phyloP scores from a whole-genome alignment of 1,284 basidiomycete species.

The Volvariella volvacea region DNA sequence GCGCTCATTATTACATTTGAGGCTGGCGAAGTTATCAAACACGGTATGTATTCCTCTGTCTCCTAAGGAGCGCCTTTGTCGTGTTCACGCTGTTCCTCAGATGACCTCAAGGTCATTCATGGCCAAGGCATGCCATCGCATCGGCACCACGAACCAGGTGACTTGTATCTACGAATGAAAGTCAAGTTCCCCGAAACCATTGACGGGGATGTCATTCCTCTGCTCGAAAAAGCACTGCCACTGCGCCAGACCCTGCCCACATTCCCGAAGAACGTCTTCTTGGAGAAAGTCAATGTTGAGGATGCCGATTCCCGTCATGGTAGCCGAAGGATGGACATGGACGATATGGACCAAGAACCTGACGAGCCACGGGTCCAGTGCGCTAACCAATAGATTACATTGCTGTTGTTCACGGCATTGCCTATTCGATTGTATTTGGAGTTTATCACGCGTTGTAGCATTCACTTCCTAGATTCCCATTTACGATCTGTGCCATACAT shows the following conservation, averaged over 20 bases:
- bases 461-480: conserved; percentile 6
- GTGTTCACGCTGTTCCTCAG: conserved; percentile 33
- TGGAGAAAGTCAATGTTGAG: conserved; percentile 86
- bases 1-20: conserved; percentile 80
- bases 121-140: conserved; percentile 98
- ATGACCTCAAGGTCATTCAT: conserved; percentile 84
- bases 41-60: conserved; percentile 51
- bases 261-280: conserved; percentile 58
- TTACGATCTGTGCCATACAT: conserved; percentile 14
- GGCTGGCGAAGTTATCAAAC: conserved; percentile 91
- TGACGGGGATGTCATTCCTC: conserved; percentile 58
- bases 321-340: conserved; percentile 53
- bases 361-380: conserved; percentile 78
- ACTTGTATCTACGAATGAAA: conserved; percentile 84
- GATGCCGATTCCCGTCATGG: conserved; percentile 77
- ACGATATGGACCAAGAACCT: conserved; percentile 93
- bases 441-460: conserved; percentile 2
- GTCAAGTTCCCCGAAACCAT: conserved; percentile 90
- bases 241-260: conserved; percentile 67
- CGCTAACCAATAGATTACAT: conserved; percentile 60
- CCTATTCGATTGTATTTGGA: neutral
- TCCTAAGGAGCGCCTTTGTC: neutral
- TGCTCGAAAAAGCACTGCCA: conserved; percentile 86
- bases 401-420: too few species aligned
- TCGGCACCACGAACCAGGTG: conserved; percentile 94